Base-by-base conservation (phyloP, 108 stramenopile species). In the Skeletonema tropicum region DNA sequence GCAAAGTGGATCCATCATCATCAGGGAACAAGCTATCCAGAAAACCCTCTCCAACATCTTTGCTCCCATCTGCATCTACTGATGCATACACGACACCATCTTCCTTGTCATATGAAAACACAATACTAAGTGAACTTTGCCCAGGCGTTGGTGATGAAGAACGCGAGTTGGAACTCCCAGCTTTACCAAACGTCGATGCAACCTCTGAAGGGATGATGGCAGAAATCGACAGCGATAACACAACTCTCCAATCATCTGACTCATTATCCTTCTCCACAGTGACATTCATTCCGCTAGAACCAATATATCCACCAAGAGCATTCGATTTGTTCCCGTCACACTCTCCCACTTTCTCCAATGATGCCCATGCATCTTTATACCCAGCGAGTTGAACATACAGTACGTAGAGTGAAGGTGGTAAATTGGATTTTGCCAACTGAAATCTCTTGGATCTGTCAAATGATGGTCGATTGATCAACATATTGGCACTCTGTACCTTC, bases 381-480 rank as follows among this genome's bases (percentile, higher is more conserved):
- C 78, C 81, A 21, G 79, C 79, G 60, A 95, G 70, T 58, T 89
- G 87, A 31, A 87, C 76, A 73, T 83, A 92, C 41, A 95, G 52
- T 3, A 84, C 88, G 65, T 95, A 95, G 21, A 95, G 75, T 5
- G 92, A 81, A 23, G 65, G 70, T 8, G 89, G 75, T 39, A 93
- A 68, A 4, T 81, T 81, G 39, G 76, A 61, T 60, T 77, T 74
- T 5, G 92, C 92, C 76, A 86, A 33, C 35, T 85, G 85, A 62
- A 91, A 70, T 15, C 87, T 75, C 19, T 80, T 63, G 23, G 61
- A 74, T 8, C 89, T 85, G 25, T 87, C 81, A 2, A 30, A 35
- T 1, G 74, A 75, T 26, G 83, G 69, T 33, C 74, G 46, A 55
- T 64, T 46, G 2, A 75, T 65, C 6, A 82, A 55, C 35, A 70